phyloP scores from a whole-genome alignment of 2,329 filamentous ascomycete genomes.

The Helotiales sp. region DNA sequence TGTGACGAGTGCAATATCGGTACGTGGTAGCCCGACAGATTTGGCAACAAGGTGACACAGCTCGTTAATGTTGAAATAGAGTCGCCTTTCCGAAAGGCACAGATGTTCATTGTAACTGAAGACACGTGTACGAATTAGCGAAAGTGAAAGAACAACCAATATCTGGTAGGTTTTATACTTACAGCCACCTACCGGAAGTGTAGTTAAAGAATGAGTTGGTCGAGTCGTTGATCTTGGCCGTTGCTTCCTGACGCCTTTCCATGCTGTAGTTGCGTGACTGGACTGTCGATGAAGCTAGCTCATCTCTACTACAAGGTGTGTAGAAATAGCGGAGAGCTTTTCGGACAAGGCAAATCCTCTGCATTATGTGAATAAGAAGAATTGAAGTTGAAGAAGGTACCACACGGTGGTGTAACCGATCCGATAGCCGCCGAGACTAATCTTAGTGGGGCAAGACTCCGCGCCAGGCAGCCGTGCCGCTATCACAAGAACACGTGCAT shows the following conservation, averaged over 20 bases:
- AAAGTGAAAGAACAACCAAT: constrained; percentile 6
- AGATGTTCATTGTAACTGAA: constrained; percentile 30
- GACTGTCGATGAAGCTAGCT: neutral
- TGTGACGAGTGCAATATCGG: constrained; percentile 26
- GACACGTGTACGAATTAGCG: constrained; percentile 12
- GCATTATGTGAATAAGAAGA: constrained; percentile 7
- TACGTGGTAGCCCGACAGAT: constrained; percentile 21
- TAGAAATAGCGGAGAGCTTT: constrained; percentile 6
- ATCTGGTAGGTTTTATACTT: constrained; percentile 19
- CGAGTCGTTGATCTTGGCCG: constrained; percentile 19
- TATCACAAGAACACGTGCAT: too few species aligned
- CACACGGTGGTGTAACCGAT: neutral
- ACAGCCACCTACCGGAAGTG: constrained; percentile 32
- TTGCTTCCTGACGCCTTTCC: constrained; percentile 11
- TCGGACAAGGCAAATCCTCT: constrained; percentile 13
- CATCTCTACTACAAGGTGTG: constrained; percentile 8
- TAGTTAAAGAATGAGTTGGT: constrained; percentile 30
- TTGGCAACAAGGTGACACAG: constrained; percentile 27
- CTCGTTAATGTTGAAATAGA: constrained; percentile 28
- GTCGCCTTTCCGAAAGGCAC: constrained; percentile 29
- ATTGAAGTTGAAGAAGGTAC: neutral
- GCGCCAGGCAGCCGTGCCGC: neutral
- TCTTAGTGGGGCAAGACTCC: neutral
- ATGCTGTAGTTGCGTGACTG: constrained; percentile 14
- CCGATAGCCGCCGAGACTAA: neutral